Evolutionary conservation across 2,329 filamentous ascomycete genomes (phyloP), one percentile per base, ranked within the genome.

Genomic region (Aureobasidium mangrovei): DNA sequence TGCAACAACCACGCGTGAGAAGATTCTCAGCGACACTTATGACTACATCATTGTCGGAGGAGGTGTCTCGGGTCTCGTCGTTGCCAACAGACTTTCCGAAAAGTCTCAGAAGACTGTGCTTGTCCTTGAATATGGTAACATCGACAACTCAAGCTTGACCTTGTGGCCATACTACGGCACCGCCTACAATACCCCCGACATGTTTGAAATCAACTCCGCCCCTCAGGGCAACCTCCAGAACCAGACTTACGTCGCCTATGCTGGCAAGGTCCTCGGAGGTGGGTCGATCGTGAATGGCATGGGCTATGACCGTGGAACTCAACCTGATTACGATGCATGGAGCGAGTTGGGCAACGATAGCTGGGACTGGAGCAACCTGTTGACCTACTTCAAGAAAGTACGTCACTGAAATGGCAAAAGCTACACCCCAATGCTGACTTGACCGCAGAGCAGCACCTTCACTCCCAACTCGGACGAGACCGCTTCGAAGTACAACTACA

Each of bases 1-100:
- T 8, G 47, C 26, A 26, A 42, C 18, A 1, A 41, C 47, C 2
- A 35, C 28, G 24, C 39, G 39, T 32, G 56, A 52, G 18, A 43
- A 57, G 42, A 40, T 47, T 18, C 31, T 44, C 2, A 46, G 18
- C 39, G 49, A 39, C 24, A 48, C 36, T 7, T 59, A 59, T 71
- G 69, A 73, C 44, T 68, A 66, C 54, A 69, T 74, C 4, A 60
- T 74, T 24, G 63, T 72, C 3, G 70, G 70, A 4, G 70, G 67
- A 4, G 71, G 70, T 18, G 63, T 71, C 1, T 62, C 65, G 1
- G 70, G 70, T 18, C 65, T 66, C 7, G 68, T 71, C 26, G 54
- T 71, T 4, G 67, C 69, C 1, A 69, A 65, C 44, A 61, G 70
- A 4, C 62, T 73, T 39, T 57, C 39, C 4, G 57, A 57, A n/a